Base-by-base conservation (phyloP, 345 rosid species). In the Brassica carinata region DNA sequence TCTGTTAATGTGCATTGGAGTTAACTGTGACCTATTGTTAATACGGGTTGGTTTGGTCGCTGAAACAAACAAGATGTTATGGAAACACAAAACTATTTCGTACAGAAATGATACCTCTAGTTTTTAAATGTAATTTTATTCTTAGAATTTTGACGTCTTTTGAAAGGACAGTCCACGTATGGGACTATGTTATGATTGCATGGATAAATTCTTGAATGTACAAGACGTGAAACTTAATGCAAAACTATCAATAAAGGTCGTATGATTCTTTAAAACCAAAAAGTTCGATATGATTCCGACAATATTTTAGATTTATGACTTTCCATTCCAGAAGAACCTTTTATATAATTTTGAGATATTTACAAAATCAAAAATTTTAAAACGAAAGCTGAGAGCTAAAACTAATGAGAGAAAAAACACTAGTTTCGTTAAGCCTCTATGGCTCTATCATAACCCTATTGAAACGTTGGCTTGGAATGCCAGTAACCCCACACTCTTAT, bases 391-490 rank as follows among this genome's bases (percentile, higher is more conserved):
- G 40, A 17, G 11, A 59, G n/a, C n/a, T 15, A 34, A 18, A 15
- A 33, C 27, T 11, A 18, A 45, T 61, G 8, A 38, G 45, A 38
- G 8, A 38, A 34, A 59, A 17, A 55, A 53, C 33, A 78, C 10
- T 65, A 55, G 7, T 14, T 55, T 45, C 30, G 58, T 58, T 57
- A 63, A 63, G 76, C 26, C 31, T 64, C 45, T 38, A 31, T 31
- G 23, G 26, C 26, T 23, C 26, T 48, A 14, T 5, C 51, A 30
- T 29, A 43, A 77, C 19, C 30, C 75, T 45, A 69, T 8, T 33
- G 33, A 11, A 43, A 64, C 40, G 73, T 59, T 81, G 68, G 73
- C 80, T 81, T 81, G 69, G 69, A 64, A 69, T 81, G 69, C 13
- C 83, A 65, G 80, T 75, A 70, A 75, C 72, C 48, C 79, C 36